Percentiles rank a stretch among this genome's conserved stretches.
These are phyloP conservation scores for Sarocladium strictum DNA, from an alignment of 2,329 filamentous ascomycete genomes.

Conservation along the genomic window DNA sequence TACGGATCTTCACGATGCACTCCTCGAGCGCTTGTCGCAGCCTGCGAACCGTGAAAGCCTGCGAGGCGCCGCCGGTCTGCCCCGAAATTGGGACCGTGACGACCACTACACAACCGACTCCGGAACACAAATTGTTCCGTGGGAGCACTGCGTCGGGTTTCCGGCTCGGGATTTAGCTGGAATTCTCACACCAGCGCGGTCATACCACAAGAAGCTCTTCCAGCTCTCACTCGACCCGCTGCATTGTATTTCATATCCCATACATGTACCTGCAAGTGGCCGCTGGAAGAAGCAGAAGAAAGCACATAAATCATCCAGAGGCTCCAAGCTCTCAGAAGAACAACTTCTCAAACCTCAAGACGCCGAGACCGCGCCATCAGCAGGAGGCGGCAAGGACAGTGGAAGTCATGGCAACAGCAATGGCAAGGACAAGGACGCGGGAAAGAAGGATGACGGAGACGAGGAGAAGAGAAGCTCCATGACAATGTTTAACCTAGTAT, in stretches of 20 bases:
- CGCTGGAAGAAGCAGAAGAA: constrained; percentile 64
- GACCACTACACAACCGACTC: constrained; percentile 50
- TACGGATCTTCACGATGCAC: constrained; percentile 44
- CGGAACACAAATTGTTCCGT: constrained; percentile 55
- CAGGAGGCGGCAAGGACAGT: constrained; percentile 17
- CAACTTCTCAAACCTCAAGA: constrained; percentile 20
- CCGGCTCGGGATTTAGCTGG: constrained; percentile 73
- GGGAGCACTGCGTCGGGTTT: constrained; percentile 70
- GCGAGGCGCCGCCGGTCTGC: constrained; percentile 21
- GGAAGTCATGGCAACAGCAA: not conserved
- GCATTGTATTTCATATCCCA: constrained; percentile 75
- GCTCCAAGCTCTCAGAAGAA: constrained; percentile 28
- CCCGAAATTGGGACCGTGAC: constrained; percentile 44
- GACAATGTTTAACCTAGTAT: constrained; percentile 98
- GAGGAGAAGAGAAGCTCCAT: constrained; percentile 65
- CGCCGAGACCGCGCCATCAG: constrained; percentile 17
- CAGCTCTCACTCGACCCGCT: constrained; percentile 77
- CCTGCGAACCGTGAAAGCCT: constrained; percentile 22
- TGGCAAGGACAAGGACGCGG: constrained; percentile 21
- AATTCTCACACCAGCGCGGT: constrained; percentile 67
- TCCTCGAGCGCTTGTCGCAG: constrained; percentile 40
- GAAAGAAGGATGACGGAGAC: constrained; percentile 42
- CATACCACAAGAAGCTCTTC: constrained; percentile 76
- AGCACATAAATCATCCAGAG: constrained; percentile 36
- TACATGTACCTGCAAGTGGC: constrained; percentile 74